Evolutionary conservation across 495 filamentous ascomycete genomes (phyloP).

Genomic region (Aspergillus avenaceus): DNA sequence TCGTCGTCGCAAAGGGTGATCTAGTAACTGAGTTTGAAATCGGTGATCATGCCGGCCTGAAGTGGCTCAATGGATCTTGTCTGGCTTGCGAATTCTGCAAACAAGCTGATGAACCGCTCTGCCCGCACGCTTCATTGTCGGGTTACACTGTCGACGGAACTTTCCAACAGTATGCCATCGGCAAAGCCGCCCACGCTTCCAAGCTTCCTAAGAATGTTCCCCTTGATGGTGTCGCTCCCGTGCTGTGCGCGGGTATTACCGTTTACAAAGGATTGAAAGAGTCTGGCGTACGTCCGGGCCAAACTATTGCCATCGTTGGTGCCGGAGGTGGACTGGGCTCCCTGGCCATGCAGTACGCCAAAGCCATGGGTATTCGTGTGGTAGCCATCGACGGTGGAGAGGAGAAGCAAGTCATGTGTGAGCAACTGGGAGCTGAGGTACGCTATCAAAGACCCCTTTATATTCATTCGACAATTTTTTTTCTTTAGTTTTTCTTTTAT

Average conservation of each 20-base stretch:
- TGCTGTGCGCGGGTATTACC: slow-evolving; percentile 86
- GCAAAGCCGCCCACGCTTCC: slow-evolving; percentile 77
- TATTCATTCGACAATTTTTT: no score
- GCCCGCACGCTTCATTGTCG: slow-evolving; percentile 65
- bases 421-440: slow-evolving; percentile 58
- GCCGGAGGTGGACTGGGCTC: slow-evolving; percentile 84
- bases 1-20: slow-evolving; percentile 74
- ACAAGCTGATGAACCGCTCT: slow-evolving; percentile 71
- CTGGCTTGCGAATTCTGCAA: slow-evolving; percentile 76
- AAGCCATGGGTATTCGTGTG: slow-evolving; percentile 77
- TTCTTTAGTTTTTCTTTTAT: not conserved
- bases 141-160: slow-evolving; percentile 90
- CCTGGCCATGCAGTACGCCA: slow-evolving; percentile 81
- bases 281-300: slow-evolving; percentile 65
- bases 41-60: slow-evolving; percentile 80
- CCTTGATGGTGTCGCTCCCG: slow-evolving; percentile 74
- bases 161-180: slow-evolving; percentile 91
- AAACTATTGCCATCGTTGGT: slow-evolving; percentile 81
- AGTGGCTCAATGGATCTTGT: slow-evolving; percentile 88
- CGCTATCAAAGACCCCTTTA: not conserved
- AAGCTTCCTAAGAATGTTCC: slow-evolving; percentile 69
- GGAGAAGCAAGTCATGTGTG: slow-evolving; percentile 69
- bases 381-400: slow-evolving; percentile 78
- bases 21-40: slow-evolving; percentile 70
- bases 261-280: slow-evolving; percentile 94